These are phyloP conservation scores for Stereum hirsutum DNA, from an alignment of 1,284 basidiomycete genomes.

Conservation along the genomic window DNA sequence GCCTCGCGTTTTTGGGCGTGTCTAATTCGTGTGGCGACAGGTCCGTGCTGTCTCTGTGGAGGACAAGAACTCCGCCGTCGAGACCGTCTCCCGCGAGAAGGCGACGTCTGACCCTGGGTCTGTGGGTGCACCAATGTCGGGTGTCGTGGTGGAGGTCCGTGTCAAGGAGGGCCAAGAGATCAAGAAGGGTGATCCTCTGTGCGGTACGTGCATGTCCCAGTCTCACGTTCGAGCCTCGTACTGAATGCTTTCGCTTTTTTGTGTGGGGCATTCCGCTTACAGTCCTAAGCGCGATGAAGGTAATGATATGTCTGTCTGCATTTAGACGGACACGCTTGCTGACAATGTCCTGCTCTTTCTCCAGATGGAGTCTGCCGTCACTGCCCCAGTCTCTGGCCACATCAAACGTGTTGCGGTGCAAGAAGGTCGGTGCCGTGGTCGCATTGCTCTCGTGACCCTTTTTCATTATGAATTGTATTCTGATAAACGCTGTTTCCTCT, in stretches of 20 bases:
- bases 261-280: too few relatives aligned
- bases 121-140: slow-evolving; percentile 93
- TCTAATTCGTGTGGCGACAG: slow-evolving; percentile 25
- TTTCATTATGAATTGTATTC: too few relatives aligned
- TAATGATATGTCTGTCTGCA: slow-evolving; percentile 20
- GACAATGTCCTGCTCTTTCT: slow-evolving; percentile 12
- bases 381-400: slow-evolving; percentile 91
- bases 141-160: slow-evolving; percentile 95
- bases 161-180: slow-evolving; percentile 96
- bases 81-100: slow-evolving; percentile 91
- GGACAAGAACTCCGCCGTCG: slow-evolving; percentile 94
- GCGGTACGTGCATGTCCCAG: slow-evolving; percentile 48
- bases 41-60: slow-evolving; percentile 90
- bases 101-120: slow-evolving; percentile 90
- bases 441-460: too few relatives aligned
- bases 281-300: slow-evolving; percentile 91
- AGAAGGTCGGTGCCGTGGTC: slow-evolving; percentile 59
- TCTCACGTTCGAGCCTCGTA: too few relatives aligned
- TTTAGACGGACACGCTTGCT: slow-evolving; percentile 14
- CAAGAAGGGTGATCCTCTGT: slow-evolving; percentile 94
- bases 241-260: too few relatives aligned
- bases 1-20: not conserved
- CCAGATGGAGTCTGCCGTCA: slow-evolving; percentile 94
- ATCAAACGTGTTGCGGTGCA: slow-evolving; percentile 87
- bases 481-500: slow-evolving; percentile 4